Base-by-base conservation (phyloP, 805 yeast species). In the Ogataea corticis region DNA sequence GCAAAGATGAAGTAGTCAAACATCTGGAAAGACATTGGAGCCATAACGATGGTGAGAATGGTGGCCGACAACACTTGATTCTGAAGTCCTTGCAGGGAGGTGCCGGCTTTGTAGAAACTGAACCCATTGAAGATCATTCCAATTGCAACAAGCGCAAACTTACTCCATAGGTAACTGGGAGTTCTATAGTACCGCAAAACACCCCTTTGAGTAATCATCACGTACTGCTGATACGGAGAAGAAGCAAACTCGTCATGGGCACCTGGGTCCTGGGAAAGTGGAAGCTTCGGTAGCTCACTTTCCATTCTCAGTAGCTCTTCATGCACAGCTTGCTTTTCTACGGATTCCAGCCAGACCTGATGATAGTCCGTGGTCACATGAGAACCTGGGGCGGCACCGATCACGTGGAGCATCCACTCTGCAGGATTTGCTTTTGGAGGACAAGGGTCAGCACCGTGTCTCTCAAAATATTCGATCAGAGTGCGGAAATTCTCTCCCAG, bases 391-490 rank as follows among this genome's bases (percentile, higher is more conserved):
- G 25, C 90, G 19, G 91, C 90, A 49, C 92, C 91, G 63, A 85
- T 82, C 45, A 79, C 79, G 48, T 82, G 81, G 53, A 84, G 68
- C 66, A 84, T 80, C 69, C 83, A 84, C 63, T 83, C 90, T 33
- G 89, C 90, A 19, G 90, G 89, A 53, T 85, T 84, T 41, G 80
- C 89, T 27, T 68, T 65, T 7, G 63, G 63, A 33, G 69, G 73
- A 70, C 92, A 85, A 38, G 74, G 72, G 47, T 80, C 75, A 32
- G 91, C 88, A 30, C 96, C 79, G 51, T 71, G 54, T 31, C 55
- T 58, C 55, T 74, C 79, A 52, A 76, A 76, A 57, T 76, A 75
- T 33, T 68, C 52, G 29, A 75, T 63, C 58, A 76, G 55, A 6
- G 68, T 63, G 23, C 44, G 45, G 30, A 75, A 76, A 50, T 71